phyloP scores from a whole-genome alignment of 1,284 basidiomycete genomes.

The Athelia sp. region DNA sequence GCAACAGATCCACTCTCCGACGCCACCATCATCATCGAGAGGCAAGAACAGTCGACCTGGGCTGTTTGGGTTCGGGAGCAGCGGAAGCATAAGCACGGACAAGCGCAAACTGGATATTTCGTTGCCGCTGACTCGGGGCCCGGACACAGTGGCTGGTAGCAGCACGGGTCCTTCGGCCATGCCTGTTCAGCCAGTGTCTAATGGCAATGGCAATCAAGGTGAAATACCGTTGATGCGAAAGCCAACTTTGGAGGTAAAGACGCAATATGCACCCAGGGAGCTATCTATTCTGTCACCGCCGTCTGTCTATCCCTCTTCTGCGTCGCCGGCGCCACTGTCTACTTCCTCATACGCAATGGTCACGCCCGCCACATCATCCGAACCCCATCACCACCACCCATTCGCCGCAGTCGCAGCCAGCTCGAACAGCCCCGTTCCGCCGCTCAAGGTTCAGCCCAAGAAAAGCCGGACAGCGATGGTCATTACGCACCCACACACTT shows the following conservation, averaged over 20 bases:
- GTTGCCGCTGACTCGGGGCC: neutral
- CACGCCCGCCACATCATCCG: neutral
- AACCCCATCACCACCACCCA: neutral
- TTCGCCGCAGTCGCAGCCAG: neutral
- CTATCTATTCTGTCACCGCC: neutral
- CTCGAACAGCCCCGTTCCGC: neutral
- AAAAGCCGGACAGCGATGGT: neutral
- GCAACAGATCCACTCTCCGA: too few species aligned
- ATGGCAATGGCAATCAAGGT: neutral
- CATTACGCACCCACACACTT: neutral
- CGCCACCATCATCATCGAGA: too few species aligned
- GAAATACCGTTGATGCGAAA: neutral
- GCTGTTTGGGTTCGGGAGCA: neutral
- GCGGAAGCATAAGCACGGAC: neutral
- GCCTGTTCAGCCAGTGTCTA: neutral
- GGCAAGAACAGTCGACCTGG: too few species aligned
- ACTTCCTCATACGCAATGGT: neutral
- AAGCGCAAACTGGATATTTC: neutral
- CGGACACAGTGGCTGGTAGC: neutral
- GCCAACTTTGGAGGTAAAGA: neutral
- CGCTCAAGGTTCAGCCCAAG: neutral
- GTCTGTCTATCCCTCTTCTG: neutral
- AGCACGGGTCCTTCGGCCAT: neutral
- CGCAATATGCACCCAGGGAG: neutral
- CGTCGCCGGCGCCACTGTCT: neutral